Evolutionary conservation across 129 eudicot genomes (phyloP), one percentile per base, ranked within the genome.

Genomic region (Dittrichia graveolens): DNA sequence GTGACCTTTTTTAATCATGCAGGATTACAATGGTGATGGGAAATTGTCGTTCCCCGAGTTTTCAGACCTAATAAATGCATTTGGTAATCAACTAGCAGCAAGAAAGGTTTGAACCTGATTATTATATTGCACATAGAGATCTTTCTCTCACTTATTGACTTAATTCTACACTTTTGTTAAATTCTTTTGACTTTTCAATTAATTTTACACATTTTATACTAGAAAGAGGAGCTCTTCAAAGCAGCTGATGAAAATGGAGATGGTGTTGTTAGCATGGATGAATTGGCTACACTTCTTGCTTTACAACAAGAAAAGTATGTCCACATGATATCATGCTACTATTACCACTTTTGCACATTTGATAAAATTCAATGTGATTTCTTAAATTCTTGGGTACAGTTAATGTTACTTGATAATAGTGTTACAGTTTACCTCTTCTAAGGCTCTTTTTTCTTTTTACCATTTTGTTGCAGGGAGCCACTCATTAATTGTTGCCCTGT

Each of bases 221-320:
- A 93, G 98, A 93, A 90, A 93, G 95, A 93, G 77, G 95, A 85
- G 79, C 92, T 93, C 48, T 93, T 90, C 68, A 89, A 85, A 67
- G 89, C 81, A 55, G 98, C 96, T 70, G 98, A 92, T 54, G 80
- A 65, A 72, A 83, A 92, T 74, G 91, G 88, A 84, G 96, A 92
- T 75, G 92, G 91, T 34, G 91, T 83, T 80, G 98, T 92, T 73
- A 87, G 91, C 88, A 81, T 93, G 77, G 96, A 93, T 64, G 98
- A 93, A 80, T 79, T 93, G 87, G 96, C 98, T 79, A 68, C 64
- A 68, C 96, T 93, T 79, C 84, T 93, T 43, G 91, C 95, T 49
- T 9, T 85, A 52, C 95, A 87, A 58, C 95, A 89, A 83, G 98
- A 93, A 83, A 84, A 75, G 98, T 93, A 93, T 43, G 83, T 61